These are phyloP conservation scores for Edaphochlamys debaryana DNA, from an alignment of 139 green algal genomes.

Conservation along the genomic window DNA sequence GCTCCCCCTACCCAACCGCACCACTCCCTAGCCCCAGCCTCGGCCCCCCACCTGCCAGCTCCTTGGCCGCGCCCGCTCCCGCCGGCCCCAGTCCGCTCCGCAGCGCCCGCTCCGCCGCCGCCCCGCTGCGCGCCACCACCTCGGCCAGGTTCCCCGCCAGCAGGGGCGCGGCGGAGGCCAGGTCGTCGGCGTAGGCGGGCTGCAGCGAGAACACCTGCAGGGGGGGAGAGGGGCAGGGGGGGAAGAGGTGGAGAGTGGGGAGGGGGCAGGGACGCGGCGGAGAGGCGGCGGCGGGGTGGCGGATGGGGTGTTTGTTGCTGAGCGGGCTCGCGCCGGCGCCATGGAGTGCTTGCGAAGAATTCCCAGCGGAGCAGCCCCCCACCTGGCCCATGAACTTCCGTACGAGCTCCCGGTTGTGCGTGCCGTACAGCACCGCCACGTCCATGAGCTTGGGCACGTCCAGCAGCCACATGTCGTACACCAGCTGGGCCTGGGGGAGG, in stretches of 20 bases:
- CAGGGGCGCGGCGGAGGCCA: constrained; percentile 38
- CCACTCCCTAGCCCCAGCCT: no score
- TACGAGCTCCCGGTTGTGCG: constrained; percentile 57
- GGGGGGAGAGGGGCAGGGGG: not conserved
- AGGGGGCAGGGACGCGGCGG: no score
- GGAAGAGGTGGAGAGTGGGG: no score
- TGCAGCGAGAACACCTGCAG: constrained; percentile 69
- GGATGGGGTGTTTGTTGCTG: no score
- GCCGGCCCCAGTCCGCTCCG: no score
- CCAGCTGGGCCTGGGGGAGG: constrained; percentile 2
- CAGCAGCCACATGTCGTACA: constrained; percentile 71
- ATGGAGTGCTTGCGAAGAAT: no score
- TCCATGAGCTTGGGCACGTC: constrained; percentile 84
- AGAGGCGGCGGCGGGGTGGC: not conserved
- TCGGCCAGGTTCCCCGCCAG: constrained; percentile 74
- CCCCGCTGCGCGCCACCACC: constrained; percentile 46
- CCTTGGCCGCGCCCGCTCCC: no score
- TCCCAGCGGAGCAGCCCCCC: not conserved
- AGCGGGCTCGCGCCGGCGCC: no score
- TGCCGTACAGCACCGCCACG: constrained; percentile 74
- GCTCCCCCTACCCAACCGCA: no score
- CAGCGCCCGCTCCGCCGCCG: constrained; percentile 16
- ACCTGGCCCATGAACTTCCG: constrained; percentile 54
- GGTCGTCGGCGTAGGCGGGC: constrained; percentile 64
- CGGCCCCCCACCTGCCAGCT: no score